A percentile compares a stretch with the other conserved stretches of the same genome.
phyloP scores from a whole-genome alignment of 805 yeast species.

The Teunomyces kruisii region DNA sequence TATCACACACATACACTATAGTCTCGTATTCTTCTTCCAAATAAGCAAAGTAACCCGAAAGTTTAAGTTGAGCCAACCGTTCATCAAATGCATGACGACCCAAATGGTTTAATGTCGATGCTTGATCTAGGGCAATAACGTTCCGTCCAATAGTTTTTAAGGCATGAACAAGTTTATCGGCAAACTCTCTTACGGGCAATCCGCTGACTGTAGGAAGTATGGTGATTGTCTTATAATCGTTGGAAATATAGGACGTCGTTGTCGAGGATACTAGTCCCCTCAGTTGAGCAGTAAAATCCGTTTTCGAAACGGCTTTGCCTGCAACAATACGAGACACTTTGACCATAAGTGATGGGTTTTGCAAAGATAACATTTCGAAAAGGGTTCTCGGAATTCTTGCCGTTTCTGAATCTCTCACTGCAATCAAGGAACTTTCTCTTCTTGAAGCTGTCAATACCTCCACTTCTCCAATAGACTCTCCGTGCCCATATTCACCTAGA shows the following conservation, averaged over 20 bases:
- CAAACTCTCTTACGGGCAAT: constrained; percentile 86
- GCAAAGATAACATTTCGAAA: constrained; percentile 79
- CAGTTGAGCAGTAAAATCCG: constrained; percentile 4
- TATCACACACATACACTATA: constrained; percentile 87
- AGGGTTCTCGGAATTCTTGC: constrained; percentile 90
- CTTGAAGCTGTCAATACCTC: constrained; percentile 84
- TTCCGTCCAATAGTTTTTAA: constrained; percentile 69
- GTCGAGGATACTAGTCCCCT: constrained; percentile 26
- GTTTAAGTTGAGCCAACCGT: constrained; percentile 71
- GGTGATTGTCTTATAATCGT: constrained; percentile 78
- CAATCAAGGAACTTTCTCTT: constrained; percentile 68
- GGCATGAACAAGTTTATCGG: constrained; percentile 67
- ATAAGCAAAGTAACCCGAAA: constrained; percentile 87
- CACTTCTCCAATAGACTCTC: constrained; percentile 91
- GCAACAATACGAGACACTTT: constrained; percentile 89
- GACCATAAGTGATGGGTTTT: constrained; percentile 87
- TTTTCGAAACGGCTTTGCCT: constrained; percentile 35
- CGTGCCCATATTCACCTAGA: constrained; percentile 85
- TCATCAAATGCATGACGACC: constrained; percentile 94
- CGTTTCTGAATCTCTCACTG: constrained; percentile 90
- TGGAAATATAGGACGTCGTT: constrained; percentile 31
- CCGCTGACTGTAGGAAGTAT: constrained; percentile 77
- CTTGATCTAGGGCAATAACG: constrained; percentile 80
- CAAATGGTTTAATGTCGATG: constrained; percentile 71
- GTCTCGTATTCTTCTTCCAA: constrained; percentile 86